Evolutionary conservation across 2,329 filamentous ascomycete species (phyloP).

Genomic region (Tolypocladium sp.): DNA sequence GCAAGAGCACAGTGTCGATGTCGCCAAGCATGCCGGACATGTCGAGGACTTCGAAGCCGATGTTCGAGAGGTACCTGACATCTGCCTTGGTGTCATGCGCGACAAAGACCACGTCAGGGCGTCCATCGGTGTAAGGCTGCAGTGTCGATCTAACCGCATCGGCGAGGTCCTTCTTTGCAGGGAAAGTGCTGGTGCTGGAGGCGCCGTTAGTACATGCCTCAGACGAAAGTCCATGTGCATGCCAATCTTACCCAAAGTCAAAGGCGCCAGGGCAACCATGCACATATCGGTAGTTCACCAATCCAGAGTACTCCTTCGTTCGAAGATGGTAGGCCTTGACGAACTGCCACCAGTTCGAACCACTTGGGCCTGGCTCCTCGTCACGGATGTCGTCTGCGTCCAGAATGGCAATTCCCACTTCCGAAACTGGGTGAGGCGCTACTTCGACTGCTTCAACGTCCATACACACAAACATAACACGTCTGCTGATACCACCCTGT

Average conservation of each 20-base stretch:
- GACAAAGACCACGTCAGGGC: constrained; percentile 59
- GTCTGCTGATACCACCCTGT: constrained; percentile 4
- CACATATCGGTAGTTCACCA: constrained; percentile 61
- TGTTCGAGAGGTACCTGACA: constrained; percentile 52
- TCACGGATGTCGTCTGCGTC: constrained; percentile 53
- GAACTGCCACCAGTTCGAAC: constrained; percentile 54
- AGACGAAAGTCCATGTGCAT: not conserved
- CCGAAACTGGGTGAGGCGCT: constrained; percentile 59
- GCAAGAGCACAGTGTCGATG: constrained; percentile 66
- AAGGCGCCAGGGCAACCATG: constrained; percentile 65
- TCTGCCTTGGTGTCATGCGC: constrained; percentile 67
- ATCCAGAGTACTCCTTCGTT: constrained; percentile 57
- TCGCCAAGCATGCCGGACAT: constrained; percentile 48
- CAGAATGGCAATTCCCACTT: constrained; percentile 75
- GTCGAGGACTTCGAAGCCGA: constrained; percentile 54
- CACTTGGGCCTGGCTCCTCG: constrained; percentile 50
- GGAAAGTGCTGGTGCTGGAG: constrained; percentile 31
- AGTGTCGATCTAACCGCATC: constrained; percentile 27
- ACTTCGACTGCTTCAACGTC: constrained; percentile 78
- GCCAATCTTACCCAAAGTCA: constrained; percentile 59
- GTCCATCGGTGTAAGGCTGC: constrained; percentile 14
- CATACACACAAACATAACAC: constrained; percentile 59
- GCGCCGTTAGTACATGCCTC: constrained; percentile 5
- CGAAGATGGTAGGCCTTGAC: constrained; percentile 70
- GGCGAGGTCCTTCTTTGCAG: constrained; percentile 22